Evolutionary conservation across 768 basidiomycete species (phyloP), one percentile per base, ranked within the genome.

Genomic region (Trametes villosa): DNA sequence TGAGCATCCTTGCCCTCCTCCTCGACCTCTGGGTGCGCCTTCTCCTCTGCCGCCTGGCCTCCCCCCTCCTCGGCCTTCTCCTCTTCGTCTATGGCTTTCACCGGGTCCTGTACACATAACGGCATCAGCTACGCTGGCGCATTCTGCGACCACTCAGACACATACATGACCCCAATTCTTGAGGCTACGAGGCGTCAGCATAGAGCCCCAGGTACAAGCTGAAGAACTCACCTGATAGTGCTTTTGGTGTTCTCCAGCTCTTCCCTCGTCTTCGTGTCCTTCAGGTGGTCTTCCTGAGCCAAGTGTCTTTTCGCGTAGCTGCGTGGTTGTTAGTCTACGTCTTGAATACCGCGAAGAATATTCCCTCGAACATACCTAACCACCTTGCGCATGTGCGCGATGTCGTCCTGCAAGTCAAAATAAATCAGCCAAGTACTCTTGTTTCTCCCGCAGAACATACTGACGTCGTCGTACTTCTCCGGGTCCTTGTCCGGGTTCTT

Each of bases 161-260:
- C 72, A 58, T 49, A 74, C 74, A 58, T 75, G 75, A 26, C 75
- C 70, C 72, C 72, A 74, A 48, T 75, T 74, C 40, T 70, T 71
- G 45, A 74, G 44, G 42, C 72, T 75, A 38, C n/a, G 20, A 51
- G 3, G 20, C 36, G 15, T 36, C 53, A 33, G 34, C 26, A 29
- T 30, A 17, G 13, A 27, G 13, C 8, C 15, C 33, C 15, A 20
- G 7, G 7, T 20, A 24, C n/a, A 1, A 29, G 34, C 7, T 40
- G n/a, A 44, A 22, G 1, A 29, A 53, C 68, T n/a, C 50, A 66
- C 72, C 73, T 73, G 47, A 71, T 72, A 1, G 74, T 74, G 49
- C 71, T 76, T 65, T 74, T 74, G 20, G 68, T 60, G 13, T 73
- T 66, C 51, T 70, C 70, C 11, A 75, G 64, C 58, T 73, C 70